Evolutionary conservation across 192 early-diverging fungal species (phyloP).

Genomic region (Coemansia sp.): DNA sequence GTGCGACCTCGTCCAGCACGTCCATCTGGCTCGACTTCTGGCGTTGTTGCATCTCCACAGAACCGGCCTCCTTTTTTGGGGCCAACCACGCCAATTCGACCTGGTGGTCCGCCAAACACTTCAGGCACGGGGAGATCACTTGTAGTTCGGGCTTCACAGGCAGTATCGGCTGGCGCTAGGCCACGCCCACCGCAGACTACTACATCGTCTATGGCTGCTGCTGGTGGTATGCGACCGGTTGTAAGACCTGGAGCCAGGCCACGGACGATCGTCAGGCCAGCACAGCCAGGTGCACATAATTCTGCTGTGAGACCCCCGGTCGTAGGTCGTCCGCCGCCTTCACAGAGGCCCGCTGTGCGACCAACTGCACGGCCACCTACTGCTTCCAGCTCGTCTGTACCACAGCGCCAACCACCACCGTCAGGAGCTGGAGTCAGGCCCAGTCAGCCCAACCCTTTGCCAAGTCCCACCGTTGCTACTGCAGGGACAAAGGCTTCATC

Average conservation of each 20-base stretch:
- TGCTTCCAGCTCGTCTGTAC: not conserved
- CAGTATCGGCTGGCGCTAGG: slow-evolving; percentile 11
- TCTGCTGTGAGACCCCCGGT: slow-evolving; percentile 2
- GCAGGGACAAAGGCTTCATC: not conserved
- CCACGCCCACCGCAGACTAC: slow-evolving; percentile 19
- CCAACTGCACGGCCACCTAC: slow-evolving; percentile 1
- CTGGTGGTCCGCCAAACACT: not conserved
- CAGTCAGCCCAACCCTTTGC: not conserved
- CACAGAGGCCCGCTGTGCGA: not conserved
- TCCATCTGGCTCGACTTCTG: slow-evolving; percentile 2
- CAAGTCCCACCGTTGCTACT: not conserved
- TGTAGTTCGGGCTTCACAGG: slow-evolving; percentile 6
- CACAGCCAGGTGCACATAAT: not conserved
- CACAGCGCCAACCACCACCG: not conserved
- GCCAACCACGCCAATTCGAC: not conserved
- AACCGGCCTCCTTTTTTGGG: not conserved
- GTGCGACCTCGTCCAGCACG: slow-evolving; percentile 17
- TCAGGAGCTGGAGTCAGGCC: slow-evolving; percentile 5
- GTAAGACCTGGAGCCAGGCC: not conserved
- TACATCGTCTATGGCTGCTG: slow-evolving; percentile 2
- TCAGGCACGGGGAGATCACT: slow-evolving; percentile 2
- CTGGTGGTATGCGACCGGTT: not conserved
- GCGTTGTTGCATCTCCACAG: not conserved
- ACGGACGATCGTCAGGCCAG: not conserved
- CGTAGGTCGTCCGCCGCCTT: slow-evolving; percentile 25